A percentile compares a stretch with the other conserved stretches of the same genome.
These are phyloP conservation scores for Eucalyptus pauciflora DNA, from an alignment of 345 rosid species.

Conservation along the genomic window DNA sequence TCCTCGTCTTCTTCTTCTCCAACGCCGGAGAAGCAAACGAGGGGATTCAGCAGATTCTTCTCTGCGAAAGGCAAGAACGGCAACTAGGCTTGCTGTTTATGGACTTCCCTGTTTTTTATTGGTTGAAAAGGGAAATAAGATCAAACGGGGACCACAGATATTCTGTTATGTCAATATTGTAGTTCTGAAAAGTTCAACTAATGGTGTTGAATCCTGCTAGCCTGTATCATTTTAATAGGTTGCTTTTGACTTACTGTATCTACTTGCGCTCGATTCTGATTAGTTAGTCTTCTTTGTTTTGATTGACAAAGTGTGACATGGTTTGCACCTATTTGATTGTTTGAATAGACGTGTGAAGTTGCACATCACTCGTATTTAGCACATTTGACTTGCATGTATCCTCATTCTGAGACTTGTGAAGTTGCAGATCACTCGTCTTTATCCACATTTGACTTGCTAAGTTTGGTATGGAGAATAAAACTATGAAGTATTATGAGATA, in stretches of 20 bases:
- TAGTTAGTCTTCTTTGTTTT: background rate
- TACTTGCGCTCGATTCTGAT: background rate
- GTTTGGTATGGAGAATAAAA: background rate
- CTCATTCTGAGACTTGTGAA: background rate
- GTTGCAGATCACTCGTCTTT: background rate
- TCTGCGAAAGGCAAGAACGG: conserved; percentile 68
- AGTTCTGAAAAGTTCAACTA: background rate
- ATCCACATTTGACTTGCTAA: background rate
- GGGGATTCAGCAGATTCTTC: conserved; percentile 94
- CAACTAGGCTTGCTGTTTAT: background rate
- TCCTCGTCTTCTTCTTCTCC: conserved; percentile 40
- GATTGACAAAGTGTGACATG: background rate
- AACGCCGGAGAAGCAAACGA: conserved; percentile 60
- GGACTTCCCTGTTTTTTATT: background rate
- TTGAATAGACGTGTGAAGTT: background rate
- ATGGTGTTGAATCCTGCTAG: background rate
- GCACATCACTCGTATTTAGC: background rate
- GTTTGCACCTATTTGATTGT: background rate
- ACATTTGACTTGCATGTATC: background rate
- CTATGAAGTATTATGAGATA: background rate
- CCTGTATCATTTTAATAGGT: background rate
- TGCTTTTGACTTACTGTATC: background rate
- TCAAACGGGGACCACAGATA: background rate
- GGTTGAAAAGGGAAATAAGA: background rate
- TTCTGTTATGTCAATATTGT: background rate